Conservation (phyloP, 176 grass and related monocot species). For the Musa beccarii region DNA sequence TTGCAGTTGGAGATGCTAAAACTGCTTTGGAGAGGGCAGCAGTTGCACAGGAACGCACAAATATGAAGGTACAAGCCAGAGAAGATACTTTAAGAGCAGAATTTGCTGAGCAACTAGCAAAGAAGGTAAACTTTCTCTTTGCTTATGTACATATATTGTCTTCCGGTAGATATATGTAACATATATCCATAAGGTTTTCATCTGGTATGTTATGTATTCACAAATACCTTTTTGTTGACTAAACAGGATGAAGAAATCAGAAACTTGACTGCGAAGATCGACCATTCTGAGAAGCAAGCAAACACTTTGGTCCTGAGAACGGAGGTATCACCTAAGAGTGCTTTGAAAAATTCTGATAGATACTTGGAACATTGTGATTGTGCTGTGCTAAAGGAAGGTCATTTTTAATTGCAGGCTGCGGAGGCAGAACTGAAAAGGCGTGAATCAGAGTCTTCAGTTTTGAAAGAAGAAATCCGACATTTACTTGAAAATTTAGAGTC, state of each 20-base stretch:
- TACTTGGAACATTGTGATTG: background rate
- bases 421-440: conserved; percentile 66
- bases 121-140: conserved; percentile 47
- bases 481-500: conserved; percentile 57
- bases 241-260: conserved; percentile 75
- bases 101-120: conserved; percentile 63
- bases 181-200: no score
- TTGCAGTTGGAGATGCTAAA: conserved; percentile 70
- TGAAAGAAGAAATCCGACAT: conserved; percentile 75
- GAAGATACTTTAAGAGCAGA: conserved; percentile 75
- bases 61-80: conserved; percentile 87
- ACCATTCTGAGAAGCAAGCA: conserved; percentile 63
- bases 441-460: conserved; percentile 45
- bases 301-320: conserved; percentile 56
- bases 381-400: background rate
- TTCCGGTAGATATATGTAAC: background rate
- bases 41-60: conserved; percentile 83
- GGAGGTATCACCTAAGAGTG: conserved; percentile 36
- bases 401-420: conserved; percentile 36
- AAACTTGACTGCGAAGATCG: conserved; percentile 62
- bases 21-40: conserved; percentile 80
- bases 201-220: no score
- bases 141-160: conserved; percentile 2
- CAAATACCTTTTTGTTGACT: conserved; percentile 3
- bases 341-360: background rate